Evolutionary conservation across 139 green algal genomes (phyloP).

Genomic region (Helicosporidium sp.): DNA sequence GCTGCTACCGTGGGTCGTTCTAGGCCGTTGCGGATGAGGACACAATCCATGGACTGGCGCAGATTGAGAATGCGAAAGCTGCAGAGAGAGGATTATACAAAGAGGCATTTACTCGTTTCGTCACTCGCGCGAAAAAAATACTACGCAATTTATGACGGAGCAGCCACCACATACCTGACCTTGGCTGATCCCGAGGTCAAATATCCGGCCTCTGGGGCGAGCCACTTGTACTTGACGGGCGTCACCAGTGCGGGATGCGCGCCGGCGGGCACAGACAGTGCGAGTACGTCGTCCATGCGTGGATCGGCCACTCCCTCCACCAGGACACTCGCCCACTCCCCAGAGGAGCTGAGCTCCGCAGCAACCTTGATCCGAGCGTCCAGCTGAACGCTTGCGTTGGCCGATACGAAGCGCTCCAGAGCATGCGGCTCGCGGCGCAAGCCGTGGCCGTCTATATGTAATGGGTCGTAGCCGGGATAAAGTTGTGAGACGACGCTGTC

Average conservation of each 20-base stretch:
- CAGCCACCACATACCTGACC: no score
- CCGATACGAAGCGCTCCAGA: no score
- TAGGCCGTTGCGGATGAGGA: slow-evolving; percentile 13
- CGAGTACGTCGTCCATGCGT: slow-evolving; percentile 13
- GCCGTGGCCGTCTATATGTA: no score
- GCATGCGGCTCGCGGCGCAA: no score
- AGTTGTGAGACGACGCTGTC: no score
- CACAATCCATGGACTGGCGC: slow-evolving; percentile 9
- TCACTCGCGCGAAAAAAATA: no score
- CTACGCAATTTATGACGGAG: no score
- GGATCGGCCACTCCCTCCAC: slow-evolving; percentile 1
- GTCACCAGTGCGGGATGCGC: not conserved
- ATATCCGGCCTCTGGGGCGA: slow-evolving; percentile 1
- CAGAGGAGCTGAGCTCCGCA: no score
- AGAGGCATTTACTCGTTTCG: no score
- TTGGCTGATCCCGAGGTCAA: slow-evolving; percentile 1
- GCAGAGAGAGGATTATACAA: slow-evolving; percentile 1
- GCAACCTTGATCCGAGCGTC: no score
- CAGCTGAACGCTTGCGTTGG: no score
- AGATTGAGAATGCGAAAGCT: slow-evolving; percentile 24
- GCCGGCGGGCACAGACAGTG: slow-evolving; percentile 11
- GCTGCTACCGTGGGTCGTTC: slow-evolving; percentile 10
- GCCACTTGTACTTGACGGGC: slow-evolving; percentile 20
- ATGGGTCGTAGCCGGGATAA: no score
- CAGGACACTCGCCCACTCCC: slow-evolving; percentile 4